Evolutionary conservation across 768 basidiomycete genomes (phyloP), one percentile per base, ranked within the genome.

Genomic region (Epithele typhae): DNA sequence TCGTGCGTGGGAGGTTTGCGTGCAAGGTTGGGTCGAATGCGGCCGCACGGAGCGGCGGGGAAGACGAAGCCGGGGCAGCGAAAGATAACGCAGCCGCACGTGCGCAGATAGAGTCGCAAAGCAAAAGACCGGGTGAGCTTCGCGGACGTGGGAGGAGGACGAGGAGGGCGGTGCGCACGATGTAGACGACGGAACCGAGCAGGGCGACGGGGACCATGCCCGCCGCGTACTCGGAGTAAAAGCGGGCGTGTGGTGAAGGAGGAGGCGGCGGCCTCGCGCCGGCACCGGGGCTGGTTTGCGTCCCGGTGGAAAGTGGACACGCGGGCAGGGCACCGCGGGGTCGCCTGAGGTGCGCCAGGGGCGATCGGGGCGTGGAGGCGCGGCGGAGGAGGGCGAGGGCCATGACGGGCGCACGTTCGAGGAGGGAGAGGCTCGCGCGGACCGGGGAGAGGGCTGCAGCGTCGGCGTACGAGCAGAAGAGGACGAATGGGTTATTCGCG

Each of bases 171-270:
- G n/a, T n/a, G 57, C 76, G 47, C 59, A 87, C 88, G 56, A 88
- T 70, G 66, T 88, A 91, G 46, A 91, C 75, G 8, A 82, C 84
- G 42, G 87, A 88, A 15, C 87, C 89, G 11, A 92, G 71, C 42
- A 92, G 68, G 42, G 82, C 80, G 43, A 92, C 69, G 8, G 88
- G 89, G 40, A 90, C 66, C 86, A 90, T 90, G 25, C 78, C 78
- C 22, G 89, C 89, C 32, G 84, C 65, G 40, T 82, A 73, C 43
- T 79, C 74, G 36, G 78, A 69, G 63, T 92, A 92, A 74, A 84
- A 81, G 54, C 73, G 68, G 5, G 76, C 76, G 62, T 90, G 84
- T 19, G 63, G 46, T 37, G 46, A 25, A 45, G 27, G 37, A 24
- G 35, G 35, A 8, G 7, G 35, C n/a, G 35, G 35, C n/a, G n/a